phyloP scores from a whole-genome alignment of 2,329 filamentous ascomycete species.

The Pseudogymnoascus pannorum region DNA sequence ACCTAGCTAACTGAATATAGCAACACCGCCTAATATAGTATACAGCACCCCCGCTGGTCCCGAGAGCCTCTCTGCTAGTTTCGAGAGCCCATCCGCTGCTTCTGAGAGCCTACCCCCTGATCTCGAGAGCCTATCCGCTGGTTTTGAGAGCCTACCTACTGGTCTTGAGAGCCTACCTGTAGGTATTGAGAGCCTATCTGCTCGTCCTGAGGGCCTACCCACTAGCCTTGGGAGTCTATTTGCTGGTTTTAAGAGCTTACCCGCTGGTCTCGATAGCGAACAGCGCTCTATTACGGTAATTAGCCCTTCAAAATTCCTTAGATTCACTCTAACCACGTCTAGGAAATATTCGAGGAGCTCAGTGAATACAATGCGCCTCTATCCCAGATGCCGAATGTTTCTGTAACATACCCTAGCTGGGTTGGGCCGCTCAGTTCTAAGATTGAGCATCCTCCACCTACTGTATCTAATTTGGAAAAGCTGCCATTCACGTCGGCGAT shows the following conservation, averaged over 20 bases:
- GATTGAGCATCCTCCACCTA: background rate
- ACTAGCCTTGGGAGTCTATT: background rate
- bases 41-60: background rate
- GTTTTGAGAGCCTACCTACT: no score
- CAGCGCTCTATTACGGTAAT: background rate
- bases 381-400: background rate
- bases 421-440: background rate
- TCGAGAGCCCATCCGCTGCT: no score
- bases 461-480: background rate
- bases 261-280: background rate
- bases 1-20: background rate
- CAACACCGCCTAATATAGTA: background rate
- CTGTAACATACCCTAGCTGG: background rate
- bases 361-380: background rate
- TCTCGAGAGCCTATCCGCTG: no score
- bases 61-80: no score
- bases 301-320: background rate
- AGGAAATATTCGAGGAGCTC: background rate
- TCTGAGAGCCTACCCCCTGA: no score
- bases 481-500: background rate
- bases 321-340: background rate
- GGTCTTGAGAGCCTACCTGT: no score
- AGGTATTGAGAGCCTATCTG: no score
- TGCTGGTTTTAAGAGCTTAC: background rate
- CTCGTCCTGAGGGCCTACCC: no score